A percentile compares a stretch with the other conserved stretches of the same genome.
Evolutionary conservation across 176 grass and related monocot genomes (phyloP).

Genomic region (Bolboschoenus planiculmis): DNA sequence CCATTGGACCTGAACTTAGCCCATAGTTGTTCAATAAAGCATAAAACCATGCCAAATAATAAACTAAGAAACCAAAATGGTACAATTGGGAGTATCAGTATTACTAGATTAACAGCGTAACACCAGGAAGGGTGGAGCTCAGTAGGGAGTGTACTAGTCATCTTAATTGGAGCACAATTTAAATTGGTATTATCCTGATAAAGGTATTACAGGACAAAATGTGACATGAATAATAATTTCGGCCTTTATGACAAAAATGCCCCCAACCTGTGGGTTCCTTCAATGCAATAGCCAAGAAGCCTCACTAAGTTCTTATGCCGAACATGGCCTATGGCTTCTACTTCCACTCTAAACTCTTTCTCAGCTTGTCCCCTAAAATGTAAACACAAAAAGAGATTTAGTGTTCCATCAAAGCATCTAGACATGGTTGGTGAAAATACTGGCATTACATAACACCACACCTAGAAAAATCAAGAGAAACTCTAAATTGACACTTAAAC

Average conservation of each 20-base stretch:
- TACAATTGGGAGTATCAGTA: background rate
- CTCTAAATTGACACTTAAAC: background rate
- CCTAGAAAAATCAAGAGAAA: background rate
- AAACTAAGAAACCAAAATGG: background rate
- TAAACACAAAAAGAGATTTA: slow-evolving; percentile 9
- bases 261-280: slow-evolving; percentile 81
- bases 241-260: background rate
- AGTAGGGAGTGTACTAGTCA: background rate
- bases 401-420: background rate
- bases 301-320: slow-evolving; percentile 91
- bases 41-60: background rate
- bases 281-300: slow-evolving; percentile 85
- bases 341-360: slow-evolving; percentile 95
- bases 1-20: background rate
- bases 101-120: background rate
- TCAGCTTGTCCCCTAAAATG: slow-evolving; percentile 82
- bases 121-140: background rate
- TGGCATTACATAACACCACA: background rate
- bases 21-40: background rate
- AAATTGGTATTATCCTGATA: background rate
- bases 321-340: slow-evolving; percentile 96
- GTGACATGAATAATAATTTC: background rate
- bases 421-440: background rate
- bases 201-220: background rate
- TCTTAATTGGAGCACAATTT: background rate